These are phyloP conservation scores for Coffea humblotiana DNA, from an alignment of 305 asterid genomes.

Conservation along the genomic window DNA sequence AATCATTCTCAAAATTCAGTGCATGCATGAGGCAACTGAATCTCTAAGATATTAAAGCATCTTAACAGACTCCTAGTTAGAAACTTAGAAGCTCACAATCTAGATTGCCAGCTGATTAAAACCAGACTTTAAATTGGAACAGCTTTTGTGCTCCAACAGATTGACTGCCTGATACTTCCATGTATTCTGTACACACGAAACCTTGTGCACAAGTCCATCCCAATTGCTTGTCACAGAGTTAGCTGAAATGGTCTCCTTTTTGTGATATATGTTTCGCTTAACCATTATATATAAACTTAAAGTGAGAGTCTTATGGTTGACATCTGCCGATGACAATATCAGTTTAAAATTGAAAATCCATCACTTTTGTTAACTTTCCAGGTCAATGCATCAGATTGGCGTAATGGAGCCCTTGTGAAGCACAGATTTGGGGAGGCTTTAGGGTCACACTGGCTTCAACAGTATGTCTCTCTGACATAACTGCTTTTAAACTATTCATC, in stretches of 20 bases:
- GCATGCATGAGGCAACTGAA: not conserved
- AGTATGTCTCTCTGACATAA: constrained; percentile 47
- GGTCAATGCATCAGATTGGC: constrained; percentile 99
- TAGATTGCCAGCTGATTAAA: not conserved
- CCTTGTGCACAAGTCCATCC: not conserved
- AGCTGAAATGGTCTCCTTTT: not conserved
- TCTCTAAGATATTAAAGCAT: not conserved
- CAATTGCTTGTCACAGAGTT: not conserved
- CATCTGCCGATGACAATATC: not conserved
- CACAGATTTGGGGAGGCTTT: constrained; percentile 97
- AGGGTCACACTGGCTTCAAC: constrained; percentile 90
- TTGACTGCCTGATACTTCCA: not conserved
- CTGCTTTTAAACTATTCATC: constrained; percentile 23
- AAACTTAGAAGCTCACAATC: not conserved
- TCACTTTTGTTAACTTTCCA: constrained; percentile 34
- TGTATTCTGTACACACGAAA: not conserved
- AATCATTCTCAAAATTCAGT: not conserved
- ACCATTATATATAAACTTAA: not conserved
- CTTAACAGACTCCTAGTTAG: not conserved
- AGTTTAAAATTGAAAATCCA: not conserved
- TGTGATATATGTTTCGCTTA: not conserved
- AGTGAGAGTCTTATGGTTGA: not conserved
- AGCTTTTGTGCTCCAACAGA: not conserved
- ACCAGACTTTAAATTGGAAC: not conserved
- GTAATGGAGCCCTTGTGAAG: constrained; percentile 88